Evolutionary conservation across 2,329 filamentous ascomycete species (phyloP).

Genomic region (Diaporthe nobilis): DNA sequence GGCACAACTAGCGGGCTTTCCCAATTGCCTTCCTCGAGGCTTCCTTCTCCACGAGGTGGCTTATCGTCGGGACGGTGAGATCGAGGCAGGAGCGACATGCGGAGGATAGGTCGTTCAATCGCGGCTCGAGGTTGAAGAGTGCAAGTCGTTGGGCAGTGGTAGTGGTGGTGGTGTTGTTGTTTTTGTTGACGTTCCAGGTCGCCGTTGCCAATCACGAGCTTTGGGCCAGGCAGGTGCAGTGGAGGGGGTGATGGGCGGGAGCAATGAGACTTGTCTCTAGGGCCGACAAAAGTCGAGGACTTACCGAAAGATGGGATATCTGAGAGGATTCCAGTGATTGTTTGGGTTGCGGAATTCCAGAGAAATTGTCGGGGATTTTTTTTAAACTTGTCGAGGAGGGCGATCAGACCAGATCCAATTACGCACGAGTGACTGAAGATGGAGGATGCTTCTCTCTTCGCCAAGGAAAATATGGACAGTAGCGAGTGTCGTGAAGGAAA

Average conservation of each 20-base stretch:
- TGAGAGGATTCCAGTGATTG: slow-evolving; percentile 38
- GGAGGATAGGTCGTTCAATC: not conserved
- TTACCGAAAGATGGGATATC: slow-evolving; percentile 38
- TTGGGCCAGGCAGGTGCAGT: slow-evolving; percentile 31
- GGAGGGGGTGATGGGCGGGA: not conserved
- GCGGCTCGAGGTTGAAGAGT: not conserved
- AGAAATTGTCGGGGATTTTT: slow-evolving; percentile 25
- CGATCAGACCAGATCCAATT: slow-evolving; percentile 35
- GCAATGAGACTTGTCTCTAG: slow-evolving; percentile 25
- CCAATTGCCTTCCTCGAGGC: not conserved
- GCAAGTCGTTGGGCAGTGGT: not conserved
- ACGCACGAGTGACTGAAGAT: slow-evolving; percentile 31
- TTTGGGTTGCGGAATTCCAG: slow-evolving; percentile 39
- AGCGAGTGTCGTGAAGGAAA: slow-evolving; percentile 43
- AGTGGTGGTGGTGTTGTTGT: not conserved
- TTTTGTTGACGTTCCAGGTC: slow-evolving; percentile 13
- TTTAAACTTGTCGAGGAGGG: slow-evolving; percentile 26
- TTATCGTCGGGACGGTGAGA: not conserved
- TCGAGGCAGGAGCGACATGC: not conserved
- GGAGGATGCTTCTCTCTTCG: slow-evolving; percentile 39
- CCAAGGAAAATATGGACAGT: slow-evolving; percentile 39
- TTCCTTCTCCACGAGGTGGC: slow-evolving; percentile 13
- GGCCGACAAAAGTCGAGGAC: slow-evolving; percentile 16
- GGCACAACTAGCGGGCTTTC: not conserved
- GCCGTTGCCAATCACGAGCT: slow-evolving; percentile 27